Percentiles rank a stretch among this genome's conserved stretches.
phyloP scores from a whole-genome alignment of 2,329 filamentous ascomycete genomes.

The Aspergillus eucalypticola region DNA sequence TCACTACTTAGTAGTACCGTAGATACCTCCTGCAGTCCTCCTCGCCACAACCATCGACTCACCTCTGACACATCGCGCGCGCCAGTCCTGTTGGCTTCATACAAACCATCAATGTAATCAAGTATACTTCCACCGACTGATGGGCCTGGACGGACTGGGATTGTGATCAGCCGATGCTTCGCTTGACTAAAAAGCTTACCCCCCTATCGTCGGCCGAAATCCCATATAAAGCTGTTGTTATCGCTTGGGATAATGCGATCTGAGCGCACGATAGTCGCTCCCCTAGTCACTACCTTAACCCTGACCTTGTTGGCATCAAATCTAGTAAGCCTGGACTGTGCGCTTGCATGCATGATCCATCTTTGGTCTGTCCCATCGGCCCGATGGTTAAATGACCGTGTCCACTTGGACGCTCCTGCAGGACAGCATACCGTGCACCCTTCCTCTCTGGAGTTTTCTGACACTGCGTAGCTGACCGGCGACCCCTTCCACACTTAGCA shows the following conservation, averaged over 20 bases:
- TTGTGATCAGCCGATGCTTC: neutral
- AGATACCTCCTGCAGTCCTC: too few species aligned
- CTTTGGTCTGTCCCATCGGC: conserved; percentile 3
- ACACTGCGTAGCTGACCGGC: neutral
- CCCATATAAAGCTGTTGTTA: neutral
- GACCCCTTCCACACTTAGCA: neutral
- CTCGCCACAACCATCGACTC: too few species aligned
- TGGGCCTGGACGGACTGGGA: neutral
- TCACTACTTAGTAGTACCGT: too few species aligned
- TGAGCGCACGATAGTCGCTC: conserved; percentile 1
- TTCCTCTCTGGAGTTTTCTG: neutral
- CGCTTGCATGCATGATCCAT: conserved; percentile 3
- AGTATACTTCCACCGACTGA: neutral
- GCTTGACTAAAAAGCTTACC: neutral
- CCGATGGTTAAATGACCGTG: neutral
- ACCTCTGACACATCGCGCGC: too few species aligned
- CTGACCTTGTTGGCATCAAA: conserved; percentile 2
- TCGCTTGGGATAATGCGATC: neutral
- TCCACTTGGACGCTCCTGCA: conserved; percentile 1
- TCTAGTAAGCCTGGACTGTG: conserved; percentile 3
- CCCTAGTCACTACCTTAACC: conserved; percentile 5
- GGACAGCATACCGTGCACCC: neutral
- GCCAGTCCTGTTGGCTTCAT: too few species aligned
- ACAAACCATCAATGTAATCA: too few species aligned
- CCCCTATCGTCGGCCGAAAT: conserved; percentile 1